Percentiles rank a stretch among this genome's conserved stretches.
These are phyloP conservation scores for Camellia sinensis DNA, from an alignment of 148 eudicot genomes.

Conservation along the genomic window DNA sequence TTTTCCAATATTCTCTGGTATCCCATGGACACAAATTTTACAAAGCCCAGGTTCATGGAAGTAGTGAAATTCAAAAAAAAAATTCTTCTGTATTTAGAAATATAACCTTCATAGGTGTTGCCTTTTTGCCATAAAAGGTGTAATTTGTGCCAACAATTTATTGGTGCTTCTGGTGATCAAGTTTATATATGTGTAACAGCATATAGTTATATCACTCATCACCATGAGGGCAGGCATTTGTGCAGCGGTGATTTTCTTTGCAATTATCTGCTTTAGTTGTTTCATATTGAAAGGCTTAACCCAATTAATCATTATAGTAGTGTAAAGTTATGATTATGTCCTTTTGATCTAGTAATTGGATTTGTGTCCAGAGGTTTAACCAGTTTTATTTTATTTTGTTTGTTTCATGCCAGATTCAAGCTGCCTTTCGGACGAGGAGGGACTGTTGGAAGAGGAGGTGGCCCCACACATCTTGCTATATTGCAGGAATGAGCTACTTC, in stretches of 20 bases:
- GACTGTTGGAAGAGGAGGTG: too few species aligned
- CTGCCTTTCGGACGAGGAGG: conserved; percentile 97
- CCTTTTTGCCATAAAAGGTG: not conserved
- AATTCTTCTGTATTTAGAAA: too few species aligned
- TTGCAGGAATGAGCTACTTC: conserved; percentile 99
- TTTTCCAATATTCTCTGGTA: not conserved
- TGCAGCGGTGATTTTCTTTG: not conserved
- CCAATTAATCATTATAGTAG: not conserved
- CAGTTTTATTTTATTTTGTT: not conserved
- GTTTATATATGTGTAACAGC: not conserved
- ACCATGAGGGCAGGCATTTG: too few species aligned
- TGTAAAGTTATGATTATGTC: not conserved
- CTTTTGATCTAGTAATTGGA: not conserved
- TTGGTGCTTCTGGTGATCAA: not conserved
- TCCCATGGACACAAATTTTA: not conserved
- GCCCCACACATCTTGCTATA: too few species aligned
- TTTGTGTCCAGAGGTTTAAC: not conserved
- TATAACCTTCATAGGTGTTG: not conserved
- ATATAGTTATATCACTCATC: too few species aligned
- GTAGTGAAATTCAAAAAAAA: not conserved
- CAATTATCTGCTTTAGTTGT: not conserved
- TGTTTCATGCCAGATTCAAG: conserved; percentile 72
- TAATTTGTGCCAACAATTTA: not conserved
- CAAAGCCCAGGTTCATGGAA: not conserved
- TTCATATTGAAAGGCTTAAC: not conserved